Base-by-base conservation (phyloP, 257 asterid species). In the Galeopsis tetrahit region DNA sequence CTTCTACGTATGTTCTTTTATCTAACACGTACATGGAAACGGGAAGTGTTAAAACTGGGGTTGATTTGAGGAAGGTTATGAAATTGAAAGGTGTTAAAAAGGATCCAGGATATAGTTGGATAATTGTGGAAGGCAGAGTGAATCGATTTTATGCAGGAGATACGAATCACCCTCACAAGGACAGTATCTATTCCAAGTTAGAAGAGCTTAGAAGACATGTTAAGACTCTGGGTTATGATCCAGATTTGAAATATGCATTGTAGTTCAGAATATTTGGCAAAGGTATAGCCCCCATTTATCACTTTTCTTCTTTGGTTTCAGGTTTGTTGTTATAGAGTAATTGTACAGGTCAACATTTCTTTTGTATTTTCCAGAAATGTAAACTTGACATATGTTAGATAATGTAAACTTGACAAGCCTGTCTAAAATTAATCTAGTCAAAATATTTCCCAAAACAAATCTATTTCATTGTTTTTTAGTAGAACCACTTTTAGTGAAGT, bases 51-150 rank as follows among this genome's bases (percentile, higher is more conserved):
- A 72, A 31, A 62, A 69, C 81, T 7, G 87, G 87, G 68, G 57
- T 73, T 70, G 77, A 70, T 55, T 40, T 82, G 79, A 80, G 92
- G 82, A 83, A 72, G 58, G 63, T 69, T 75, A 79, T 82, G 89
- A 84, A 71, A 70, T 66, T 82, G 66, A 55, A 74, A 74, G 91
- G 89, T 33, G 66, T 86, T 43, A 68, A 40, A 69, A 86, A 86
- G 78, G 83, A 82, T 77, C 79, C 88, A 2, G 86, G 89, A 17
- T 77, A 74, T 51, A 84, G 89, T 69, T 84, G 88, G 85, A 79
- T 85, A 74, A 46, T 71, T 28, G 53, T 85, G 73, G 39, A 73
- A 44, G 84, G 85, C 56, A 57, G 49, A 79, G 79, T 79, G 3
- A 84, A 83, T 63, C 71, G 28, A 51, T 87, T 85, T 83, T 78